Percentiles rank a stretch among this genome's conserved stretches.
Conservation (phyloP, 2,329 filamentous ascomycete species). For the Gremmenia infestans region DNA sequence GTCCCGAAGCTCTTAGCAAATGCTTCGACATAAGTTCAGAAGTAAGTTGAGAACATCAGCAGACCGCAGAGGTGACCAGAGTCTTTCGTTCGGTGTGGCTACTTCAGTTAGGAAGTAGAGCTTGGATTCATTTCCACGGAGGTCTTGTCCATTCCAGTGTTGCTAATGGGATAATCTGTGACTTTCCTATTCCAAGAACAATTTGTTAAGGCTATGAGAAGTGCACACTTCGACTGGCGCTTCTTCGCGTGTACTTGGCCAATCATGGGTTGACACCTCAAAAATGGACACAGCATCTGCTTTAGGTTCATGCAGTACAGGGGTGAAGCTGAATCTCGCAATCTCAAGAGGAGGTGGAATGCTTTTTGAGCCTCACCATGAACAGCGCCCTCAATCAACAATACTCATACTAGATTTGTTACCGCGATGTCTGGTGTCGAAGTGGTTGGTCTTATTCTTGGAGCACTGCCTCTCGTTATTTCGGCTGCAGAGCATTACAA, state of each 20-base stretch:
- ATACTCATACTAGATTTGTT: too few species aligned
- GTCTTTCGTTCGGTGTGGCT: too few species aligned
- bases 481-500: slow-evolving; percentile 21
- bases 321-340: not conserved
- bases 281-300: not conserved
- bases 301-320: not conserved
- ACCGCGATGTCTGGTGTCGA: slow-evolving; percentile 22
- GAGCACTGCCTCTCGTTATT: slow-evolving; percentile 20
- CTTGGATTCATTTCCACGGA: too few species aligned
- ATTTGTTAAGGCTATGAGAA: too few species aligned
- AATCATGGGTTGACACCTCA: not conserved
- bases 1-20: too few species aligned
- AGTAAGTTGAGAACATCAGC: too few species aligned
- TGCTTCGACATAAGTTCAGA: too few species aligned
- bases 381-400: not conserved
- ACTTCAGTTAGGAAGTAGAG: too few species aligned
- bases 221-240: not conserved
- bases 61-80: too few species aligned
- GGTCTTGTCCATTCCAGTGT: too few species aligned
- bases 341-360: not conserved
- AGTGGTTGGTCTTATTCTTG: slow-evolving; percentile 21
- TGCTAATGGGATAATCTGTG: too few species aligned
- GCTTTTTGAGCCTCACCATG: not conserved
- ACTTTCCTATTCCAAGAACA: too few species aligned
- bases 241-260: not conserved